Evolutionary conservation across 2,329 filamentous ascomycete species (phyloP).

Genomic region (Davidsoniella virescens): DNA sequence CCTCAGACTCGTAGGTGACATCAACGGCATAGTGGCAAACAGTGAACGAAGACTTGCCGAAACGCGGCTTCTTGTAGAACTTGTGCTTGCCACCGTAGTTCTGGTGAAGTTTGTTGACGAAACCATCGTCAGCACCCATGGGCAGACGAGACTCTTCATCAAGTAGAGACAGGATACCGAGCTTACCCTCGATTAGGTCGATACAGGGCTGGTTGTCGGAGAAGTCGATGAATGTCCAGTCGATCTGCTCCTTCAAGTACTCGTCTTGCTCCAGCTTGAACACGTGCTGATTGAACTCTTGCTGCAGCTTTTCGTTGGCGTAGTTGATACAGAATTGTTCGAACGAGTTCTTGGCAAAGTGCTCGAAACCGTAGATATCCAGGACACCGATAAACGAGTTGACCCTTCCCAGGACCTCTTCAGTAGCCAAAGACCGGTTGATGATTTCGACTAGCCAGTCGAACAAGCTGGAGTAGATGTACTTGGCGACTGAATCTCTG

Average conservation of each 20-base stretch:
- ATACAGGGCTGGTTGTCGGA: constrained; percentile 99
- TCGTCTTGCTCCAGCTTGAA: constrained; percentile 99
- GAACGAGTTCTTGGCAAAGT: constrained; percentile 98
- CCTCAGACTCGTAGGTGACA: constrained; percentile 96
- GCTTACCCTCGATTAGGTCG: constrained; percentile 90
- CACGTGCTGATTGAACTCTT: constrained; percentile 98
- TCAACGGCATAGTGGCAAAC: constrained; percentile 97
- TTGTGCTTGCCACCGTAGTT: constrained; percentile 87
- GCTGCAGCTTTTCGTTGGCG: constrained; percentile 96
- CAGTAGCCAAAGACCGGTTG: constrained; percentile 76
- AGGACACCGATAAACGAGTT: constrained; percentile 91
- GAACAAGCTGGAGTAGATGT: constrained; percentile 94
- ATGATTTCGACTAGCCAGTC: constrained; percentile 99
- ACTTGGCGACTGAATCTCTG: constrained; percentile 93
- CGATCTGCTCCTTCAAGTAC: constrained; percentile 88
- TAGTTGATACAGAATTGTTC: constrained; percentile 99
- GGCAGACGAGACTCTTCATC: constrained; percentile 94
- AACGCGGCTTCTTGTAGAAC: constrained; percentile 97
- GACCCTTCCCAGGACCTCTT: constrained; percentile 69
- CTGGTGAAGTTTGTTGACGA: constrained; percentile 89
- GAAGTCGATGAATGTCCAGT: constrained; percentile 99
- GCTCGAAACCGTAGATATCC: constrained; percentile 98
- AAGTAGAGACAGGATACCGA: constrained; percentile 79
- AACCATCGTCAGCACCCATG: constrained; percentile 94
- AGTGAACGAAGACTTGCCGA: constrained; percentile 93